Base-by-base conservation (phyloP, 2,329 filamentous ascomycete genomes). In the Orbilia ellipsospora region DNA sequence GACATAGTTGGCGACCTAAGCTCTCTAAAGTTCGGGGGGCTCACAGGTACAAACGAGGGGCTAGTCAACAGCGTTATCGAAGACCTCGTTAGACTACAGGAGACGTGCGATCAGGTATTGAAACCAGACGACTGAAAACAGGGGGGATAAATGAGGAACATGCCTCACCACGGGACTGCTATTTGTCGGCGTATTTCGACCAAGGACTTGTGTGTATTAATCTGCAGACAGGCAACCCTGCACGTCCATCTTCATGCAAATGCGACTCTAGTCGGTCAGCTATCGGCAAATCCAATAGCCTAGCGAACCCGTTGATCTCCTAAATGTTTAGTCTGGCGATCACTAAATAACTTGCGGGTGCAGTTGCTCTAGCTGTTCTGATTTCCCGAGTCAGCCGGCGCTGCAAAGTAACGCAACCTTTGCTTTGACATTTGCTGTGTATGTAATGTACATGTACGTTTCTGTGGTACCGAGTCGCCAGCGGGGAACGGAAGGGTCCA, bases 21-120 rank as follows among this genome's bases (percentile, higher is more conserved):
- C 82, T 92, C 96, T 82, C 85, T 96, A 66, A 89, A 92, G 54
- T 94, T 95, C 80, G 93, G 93, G 44, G 89, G 89, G 66, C 87
- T 95, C 70, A 90, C 91, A 77, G 82, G 85, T 20, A 85, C 88
- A 73, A 83, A 94, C 36, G 85, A 85, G 26, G 86, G 88, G 55
- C 54, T 73, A 40, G 48, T 73, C 45, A 62, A 73, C 51, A 90
- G 93, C 78, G 87, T 92, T 31, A 83, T 93, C 16, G 87, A 90
- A 55, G 90, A 90, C 4, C 83, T 95, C 42, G 84, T 85, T 76
- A 85, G 86, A 76, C 84, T 93, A 40, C 88, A 91, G 81, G 85
- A 88, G 76, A 85, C 86, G 23, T 93, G 91, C 81, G 85, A 87
- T 73, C 67, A 77, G 60, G 76, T 74, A 48, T 51, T 78, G 61